Evolutionary conservation across 768 basidiomycete species (phyloP).

Genomic region (Tricholoma bakamatsutake): DNA sequence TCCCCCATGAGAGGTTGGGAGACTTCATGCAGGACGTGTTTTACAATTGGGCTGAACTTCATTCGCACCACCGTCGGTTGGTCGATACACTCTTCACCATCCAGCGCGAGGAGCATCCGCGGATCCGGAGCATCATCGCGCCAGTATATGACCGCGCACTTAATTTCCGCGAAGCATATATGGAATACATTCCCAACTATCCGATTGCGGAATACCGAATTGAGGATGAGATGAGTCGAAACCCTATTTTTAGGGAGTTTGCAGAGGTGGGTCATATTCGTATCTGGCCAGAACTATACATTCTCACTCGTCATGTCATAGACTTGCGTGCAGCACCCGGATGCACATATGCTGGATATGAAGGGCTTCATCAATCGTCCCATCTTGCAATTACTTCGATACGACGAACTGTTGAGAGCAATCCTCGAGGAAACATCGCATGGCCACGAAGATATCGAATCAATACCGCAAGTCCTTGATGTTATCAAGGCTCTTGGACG

Average conservation of each 20-base stretch:
- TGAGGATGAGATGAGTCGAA: conserved; percentile 81
- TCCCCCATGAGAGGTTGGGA: conserved; percentile 63
- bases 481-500: conserved; percentile 82
- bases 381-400: conserved; percentile 82
- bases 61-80: conserved; percentile 67
- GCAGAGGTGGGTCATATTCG: conserved; percentile 48
- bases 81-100: conserved; percentile 79
- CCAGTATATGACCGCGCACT: conserved; percentile 83
- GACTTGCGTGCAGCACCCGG: conserved; percentile 56
- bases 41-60: conserved; percentile 78
- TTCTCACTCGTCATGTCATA: conserved; percentile 9
- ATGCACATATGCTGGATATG: conserved; percentile 80
- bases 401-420: conserved; percentile 74
- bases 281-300: conserved; percentile 16
- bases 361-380: conserved; percentile 90
- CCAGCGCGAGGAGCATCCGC: conserved; percentile 83
- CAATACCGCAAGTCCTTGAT: conserved; percentile 85
- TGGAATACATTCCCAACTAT: conserved; percentile 89
- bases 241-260: conserved; percentile 71
- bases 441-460: conserved; percentile 71
- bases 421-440: conserved; percentile 75
- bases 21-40: conserved; percentile 85
- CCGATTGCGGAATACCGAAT: conserved; percentile 87
- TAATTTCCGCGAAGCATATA: conserved; percentile 89
- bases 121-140: conserved; percentile 77